Conservation (phyloP, 371 early-diverging fungal genomes). For the Synchytrium microbalum region DNA sequence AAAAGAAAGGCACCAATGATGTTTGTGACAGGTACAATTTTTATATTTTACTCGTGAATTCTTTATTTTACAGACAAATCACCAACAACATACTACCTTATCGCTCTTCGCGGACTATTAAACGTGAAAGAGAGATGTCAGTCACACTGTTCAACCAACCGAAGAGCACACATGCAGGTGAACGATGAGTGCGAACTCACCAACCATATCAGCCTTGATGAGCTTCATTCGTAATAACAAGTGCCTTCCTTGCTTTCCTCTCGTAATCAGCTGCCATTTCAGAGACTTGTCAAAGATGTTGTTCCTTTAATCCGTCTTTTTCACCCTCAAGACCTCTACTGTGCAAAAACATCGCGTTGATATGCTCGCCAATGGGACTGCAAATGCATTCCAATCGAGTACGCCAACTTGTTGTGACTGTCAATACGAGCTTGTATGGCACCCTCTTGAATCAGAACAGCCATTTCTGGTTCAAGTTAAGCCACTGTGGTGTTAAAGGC, state of each 20-base stretch:
- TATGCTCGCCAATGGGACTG: neutral
- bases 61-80: too few species aligned
- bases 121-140: too few species aligned
- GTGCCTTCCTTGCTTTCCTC: conserved; percentile 41
- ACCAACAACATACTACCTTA: too few species aligned
- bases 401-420: conserved; percentile 63
- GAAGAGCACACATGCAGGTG: too few species aligned
- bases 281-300: conserved; percentile 55
- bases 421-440: conserved; percentile 71
- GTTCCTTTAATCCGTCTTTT: conserved; percentile 53
- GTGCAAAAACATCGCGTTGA: too few species aligned
- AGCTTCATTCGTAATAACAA: conserved; percentile 46
- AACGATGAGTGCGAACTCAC: too few species aligned
- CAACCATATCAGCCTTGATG: conserved; percentile 12
- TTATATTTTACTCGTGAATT: too few species aligned
- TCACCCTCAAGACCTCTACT: conserved; percentile 50
- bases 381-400: neutral
- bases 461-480: conserved; percentile 61
- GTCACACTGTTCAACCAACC: too few species aligned
- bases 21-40: too few species aligned
- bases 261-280: conserved; percentile 55
- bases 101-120: too few species aligned
- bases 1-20: too few species aligned
- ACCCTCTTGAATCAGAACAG: conserved; percentile 53
- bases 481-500: conserved; percentile 55